These are phyloP conservation scores for Dendrostoma leiphaemia DNA, from an alignment of 2,329 filamentous ascomycete species.

Conservation along the genomic window DNA sequence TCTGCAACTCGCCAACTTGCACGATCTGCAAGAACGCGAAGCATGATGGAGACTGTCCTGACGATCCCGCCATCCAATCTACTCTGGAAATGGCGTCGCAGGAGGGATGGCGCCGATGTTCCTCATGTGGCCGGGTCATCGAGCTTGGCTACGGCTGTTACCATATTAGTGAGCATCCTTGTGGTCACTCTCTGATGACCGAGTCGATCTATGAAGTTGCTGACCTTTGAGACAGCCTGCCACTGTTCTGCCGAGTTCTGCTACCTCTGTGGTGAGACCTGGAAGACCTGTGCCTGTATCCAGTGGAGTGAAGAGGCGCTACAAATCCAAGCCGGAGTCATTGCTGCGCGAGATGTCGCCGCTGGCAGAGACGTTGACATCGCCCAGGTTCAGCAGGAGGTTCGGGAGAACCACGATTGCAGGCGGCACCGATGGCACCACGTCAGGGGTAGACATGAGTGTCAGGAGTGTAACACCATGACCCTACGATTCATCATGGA, in stretches of 20 bases:
- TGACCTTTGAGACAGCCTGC: conserved; percentile 34
- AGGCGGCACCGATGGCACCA: too few species aligned
- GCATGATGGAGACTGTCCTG: conserved; percentile 47
- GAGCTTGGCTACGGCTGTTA: conserved; percentile 51
- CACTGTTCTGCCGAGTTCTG: conserved; percentile 48
- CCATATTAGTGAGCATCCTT: conserved; percentile 51
- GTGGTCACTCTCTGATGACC: not conserved
- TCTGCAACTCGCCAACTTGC: conserved; percentile 47
- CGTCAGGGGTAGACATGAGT: too few species aligned
- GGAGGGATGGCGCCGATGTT: conserved; percentile 52
- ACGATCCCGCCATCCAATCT: conserved; percentile 38
- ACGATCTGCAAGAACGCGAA: conserved; percentile 43
- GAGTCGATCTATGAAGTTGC: not conserved
- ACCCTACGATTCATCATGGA: too few species aligned
- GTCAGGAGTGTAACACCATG: too few species aligned
- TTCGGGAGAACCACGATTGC: too few species aligned
- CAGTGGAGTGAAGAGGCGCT: not conserved
- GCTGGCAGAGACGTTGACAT: not conserved
- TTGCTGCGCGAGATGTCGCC: not conserved
- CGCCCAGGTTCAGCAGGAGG: too few species aligned
- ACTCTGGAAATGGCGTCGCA: conserved; percentile 38
- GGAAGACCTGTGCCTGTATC: conserved; percentile 32
- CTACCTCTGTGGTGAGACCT: conserved; percentile 41
- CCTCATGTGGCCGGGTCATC: conserved; percentile 42
- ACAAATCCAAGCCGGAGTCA: not conserved